Base-by-base conservation (phyloP, 2,329 filamentous ascomycete species). In the Knufia fluminis region DNA sequence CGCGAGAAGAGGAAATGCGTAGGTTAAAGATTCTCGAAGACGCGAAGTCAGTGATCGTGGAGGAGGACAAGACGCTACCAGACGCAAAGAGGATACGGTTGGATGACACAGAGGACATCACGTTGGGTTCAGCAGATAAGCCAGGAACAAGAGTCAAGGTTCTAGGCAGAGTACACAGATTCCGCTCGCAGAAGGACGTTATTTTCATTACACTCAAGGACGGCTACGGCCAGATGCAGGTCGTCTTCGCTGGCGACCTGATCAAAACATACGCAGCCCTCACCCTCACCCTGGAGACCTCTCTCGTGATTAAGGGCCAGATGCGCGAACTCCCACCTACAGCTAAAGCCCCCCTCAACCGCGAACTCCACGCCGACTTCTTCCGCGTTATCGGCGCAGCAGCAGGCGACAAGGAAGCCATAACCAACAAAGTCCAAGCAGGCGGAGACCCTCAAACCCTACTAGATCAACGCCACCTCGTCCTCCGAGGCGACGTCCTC, bases 201-300 rank as follows among this genome's bases (percentile, higher is more conserved):
- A 82, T 88, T 49, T 96, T 95, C 69, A 75, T 95, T 63, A 91
- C 84, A n/a, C 72, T 95, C 55, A 76, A 82, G 55, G 87, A 94
- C 64, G 90, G 90, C 51, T 86, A 90, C 62, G 86, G 85, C 48
- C 82, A 83, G 62, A 75, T 97, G 66, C 89, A 95, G 73, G 90
- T 87, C 63, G 77, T 95, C 54, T 72, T 96, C 58, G 78, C 80
- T 2, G 89, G 89, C 50, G 77, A 88, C 55, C 76, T 97, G 60
- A 84, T 87, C 58, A 89, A 88, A 74, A 91, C 86, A n/a, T 94
- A 94, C 72, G 88, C 94, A 63, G 86, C 87, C 54, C 73, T 94
- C 59, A 89, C 85, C 20, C 78, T 96, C 59, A 86, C 87, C 26
- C 82, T 85, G 54, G 89, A 91, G 70, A 92, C 88, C n/a, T 87